Percentiles rank a stretch among this genome's conserved stretches.
phyloP scores from a whole-genome alignment of 176 grass and related monocot species.

The Puccinellia tenuiflora region DNA sequence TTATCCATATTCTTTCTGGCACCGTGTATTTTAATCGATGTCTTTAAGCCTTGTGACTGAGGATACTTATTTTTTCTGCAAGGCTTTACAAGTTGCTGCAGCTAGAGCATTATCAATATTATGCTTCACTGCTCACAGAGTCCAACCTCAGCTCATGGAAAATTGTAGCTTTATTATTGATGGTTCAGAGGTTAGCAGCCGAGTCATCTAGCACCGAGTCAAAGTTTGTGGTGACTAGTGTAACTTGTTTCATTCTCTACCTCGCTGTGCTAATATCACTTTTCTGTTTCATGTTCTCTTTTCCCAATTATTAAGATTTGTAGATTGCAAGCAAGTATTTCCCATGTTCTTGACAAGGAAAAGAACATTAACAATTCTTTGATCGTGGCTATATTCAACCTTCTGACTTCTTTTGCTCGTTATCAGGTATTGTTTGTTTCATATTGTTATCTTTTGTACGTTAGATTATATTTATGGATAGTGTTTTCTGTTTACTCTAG shows the following conservation, averaged over 20 bases:
- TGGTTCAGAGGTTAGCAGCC: conserved; percentile 56
- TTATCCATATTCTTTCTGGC: not conserved
- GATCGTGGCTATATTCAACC: conserved; percentile 50
- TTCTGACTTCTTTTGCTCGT: conserved; percentile 65
- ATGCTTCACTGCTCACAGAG: conserved; percentile 61
- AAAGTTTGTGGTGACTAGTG: conserved; percentile 12
- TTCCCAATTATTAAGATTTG: conserved; percentile 36
- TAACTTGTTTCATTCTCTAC: not conserved
- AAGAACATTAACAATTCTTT: conserved; percentile 41
- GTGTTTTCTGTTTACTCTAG: not conserved
- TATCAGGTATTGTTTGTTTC: conserved; percentile 65
- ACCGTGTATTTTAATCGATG: not conserved
- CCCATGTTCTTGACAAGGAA: conserved; percentile 50
- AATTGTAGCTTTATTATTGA: conserved; percentile 61
- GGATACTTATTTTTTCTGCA: conserved; percentile 14
- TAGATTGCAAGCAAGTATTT: conserved; percentile 44
- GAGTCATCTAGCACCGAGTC: not conserved
- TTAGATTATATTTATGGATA: not conserved
- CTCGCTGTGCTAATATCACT: conserved; percentile 1
- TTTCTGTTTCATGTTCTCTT: not conserved
- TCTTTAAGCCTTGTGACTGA: not conserved
- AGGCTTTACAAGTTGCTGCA: conserved; percentile 73
- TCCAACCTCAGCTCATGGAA: conserved; percentile 53
- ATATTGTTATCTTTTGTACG: not conserved
- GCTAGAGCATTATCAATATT: conserved; percentile 61